Conservation (phyloP, 2,329 filamentous ascomycete genomes). For the Biscogniauxia marginata region DNA sequence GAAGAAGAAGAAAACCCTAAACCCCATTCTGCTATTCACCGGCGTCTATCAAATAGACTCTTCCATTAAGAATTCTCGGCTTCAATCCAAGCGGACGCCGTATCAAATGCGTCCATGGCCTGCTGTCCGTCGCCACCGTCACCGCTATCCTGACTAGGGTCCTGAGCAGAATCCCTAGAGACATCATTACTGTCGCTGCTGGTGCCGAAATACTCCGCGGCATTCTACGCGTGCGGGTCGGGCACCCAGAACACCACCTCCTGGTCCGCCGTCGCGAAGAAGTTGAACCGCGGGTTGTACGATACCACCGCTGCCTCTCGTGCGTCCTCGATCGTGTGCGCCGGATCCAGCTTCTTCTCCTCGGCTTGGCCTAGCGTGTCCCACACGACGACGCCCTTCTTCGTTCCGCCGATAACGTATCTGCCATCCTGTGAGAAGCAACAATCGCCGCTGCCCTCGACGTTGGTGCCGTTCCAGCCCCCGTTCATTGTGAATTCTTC, state of each 20-base stretch:
- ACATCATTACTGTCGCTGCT: not conserved
- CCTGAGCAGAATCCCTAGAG: not conserved
- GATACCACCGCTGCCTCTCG: slow-evolving; percentile 72
- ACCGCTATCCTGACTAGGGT: not conserved
- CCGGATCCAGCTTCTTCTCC: slow-evolving; percentile 62
- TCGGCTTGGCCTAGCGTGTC: slow-evolving; percentile 63
- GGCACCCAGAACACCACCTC: slow-evolving; percentile 79
- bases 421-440: slow-evolving; percentile 89
- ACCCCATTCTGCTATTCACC: no score
- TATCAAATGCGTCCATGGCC: no score
- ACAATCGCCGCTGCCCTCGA: slow-evolving; percentile 71
- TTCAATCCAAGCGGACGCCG: no score
- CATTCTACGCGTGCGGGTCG: slow-evolving; percentile 54
- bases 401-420: slow-evolving; percentile 79
- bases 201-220: not conserved
- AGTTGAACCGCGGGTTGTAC: slow-evolving; percentile 89
- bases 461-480: slow-evolving; percentile 43
- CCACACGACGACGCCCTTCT: slow-evolving; percentile 80
- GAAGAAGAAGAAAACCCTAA: no score
- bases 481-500: slow-evolving; percentile 42
- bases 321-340: slow-evolving; percentile 63
- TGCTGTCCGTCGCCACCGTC: not conserved
- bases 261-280: slow-evolving; percentile 85
- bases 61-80: no score
- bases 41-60: no score